Conservation (phyloP, 2,329 filamentous ascomycete species). For the Colletotrichum musicola region DNA sequence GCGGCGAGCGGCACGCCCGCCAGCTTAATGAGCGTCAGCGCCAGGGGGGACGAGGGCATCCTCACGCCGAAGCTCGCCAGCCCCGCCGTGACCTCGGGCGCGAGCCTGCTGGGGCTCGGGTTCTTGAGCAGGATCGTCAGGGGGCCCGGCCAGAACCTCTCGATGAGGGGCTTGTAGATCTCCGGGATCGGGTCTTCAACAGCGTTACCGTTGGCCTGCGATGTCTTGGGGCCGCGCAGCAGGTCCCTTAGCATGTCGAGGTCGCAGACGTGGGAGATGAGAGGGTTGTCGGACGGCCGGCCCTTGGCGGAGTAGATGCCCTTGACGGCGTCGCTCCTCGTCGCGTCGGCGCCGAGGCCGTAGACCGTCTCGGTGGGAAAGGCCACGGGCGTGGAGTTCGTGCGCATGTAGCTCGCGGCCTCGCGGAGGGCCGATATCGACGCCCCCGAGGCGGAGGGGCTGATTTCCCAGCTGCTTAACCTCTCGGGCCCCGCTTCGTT, state of each 20-base stretch:
- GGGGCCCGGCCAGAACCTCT: conserved; percentile 93
- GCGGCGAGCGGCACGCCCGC: conserved; percentile 85
- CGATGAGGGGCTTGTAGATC: conserved; percentile 83
- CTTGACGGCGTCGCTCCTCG: conserved; percentile 82
- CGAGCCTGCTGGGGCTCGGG: conserved; percentile 76
- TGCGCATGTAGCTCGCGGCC: conserved; percentile 75
- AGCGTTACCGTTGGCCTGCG: conserved; percentile 22
- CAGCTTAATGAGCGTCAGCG: conserved; percentile 86
- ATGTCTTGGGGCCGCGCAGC: conserved; percentile 53
- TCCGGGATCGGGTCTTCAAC: conserved; percentile 67
- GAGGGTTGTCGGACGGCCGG: conserved; percentile 90
- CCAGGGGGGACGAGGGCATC: conserved; percentile 89
- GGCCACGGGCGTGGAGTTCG: conserved; percentile 81
- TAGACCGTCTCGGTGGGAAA: conserved; percentile 99
- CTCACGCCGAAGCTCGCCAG: conserved; percentile 88
- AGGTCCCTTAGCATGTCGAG: conserved; percentile 79
- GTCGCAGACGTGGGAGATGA: conserved; percentile 93
- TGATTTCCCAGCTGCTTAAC: conserved; percentile 59
- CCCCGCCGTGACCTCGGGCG: conserved; percentile 91
- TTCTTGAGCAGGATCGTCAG: conserved; percentile 90
- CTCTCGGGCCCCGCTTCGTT: conserved; percentile 45
- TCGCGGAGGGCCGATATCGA: conserved; percentile 63
- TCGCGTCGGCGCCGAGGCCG: conserved; percentile 95
- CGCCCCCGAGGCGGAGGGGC: conserved; percentile 45
- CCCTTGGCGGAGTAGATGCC: conserved; percentile 96